These are phyloP conservation scores for Trichoderma citrinoviride DNA, from an alignment of 2,329 filamentous ascomycete genomes.

Conservation along the genomic window DNA sequence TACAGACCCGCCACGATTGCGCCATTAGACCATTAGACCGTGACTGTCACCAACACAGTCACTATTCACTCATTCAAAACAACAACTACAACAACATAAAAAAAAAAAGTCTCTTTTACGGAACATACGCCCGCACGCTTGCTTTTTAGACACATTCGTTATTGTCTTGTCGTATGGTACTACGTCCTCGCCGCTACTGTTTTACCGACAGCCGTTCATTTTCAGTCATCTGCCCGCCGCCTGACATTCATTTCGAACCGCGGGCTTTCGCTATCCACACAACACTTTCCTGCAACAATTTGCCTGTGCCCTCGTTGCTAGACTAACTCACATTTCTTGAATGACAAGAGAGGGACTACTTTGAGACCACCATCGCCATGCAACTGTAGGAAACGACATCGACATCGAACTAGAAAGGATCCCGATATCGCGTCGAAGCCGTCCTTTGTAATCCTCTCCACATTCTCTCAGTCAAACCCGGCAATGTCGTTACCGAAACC, in stretches of 20 bases:
- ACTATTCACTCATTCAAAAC: constrained; percentile 16
- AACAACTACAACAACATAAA: neutral
- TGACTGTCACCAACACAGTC: constrained; percentile 11
- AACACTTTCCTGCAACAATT: neutral
- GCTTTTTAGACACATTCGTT: constrained; percentile 11
- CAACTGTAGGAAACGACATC: constrained; percentile 14
- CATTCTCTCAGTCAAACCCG: neutral
- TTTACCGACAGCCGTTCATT: constrained; percentile 16
- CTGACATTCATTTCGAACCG: constrained; percentile 9
- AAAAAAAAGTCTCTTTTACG: neutral
- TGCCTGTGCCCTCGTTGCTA: constrained; percentile 15
- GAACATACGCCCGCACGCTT: neutral
- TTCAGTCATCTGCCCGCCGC: constrained; percentile 6
- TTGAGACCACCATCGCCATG: constrained; percentile 27
- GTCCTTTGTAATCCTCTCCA: neutral
- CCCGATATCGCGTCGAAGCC: constrained; percentile 2
- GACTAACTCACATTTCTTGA: neutral
- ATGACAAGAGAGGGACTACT: neutral
- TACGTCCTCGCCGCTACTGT: constrained; percentile 9
- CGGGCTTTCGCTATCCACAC: neutral
- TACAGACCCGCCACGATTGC: constrained; percentile 5
- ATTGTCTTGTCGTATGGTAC: constrained; percentile 2
- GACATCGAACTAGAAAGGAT: neutral
- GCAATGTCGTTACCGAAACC: constrained; percentile 72
- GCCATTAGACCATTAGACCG: neutral